phyloP scores from a whole-genome alignment of 441 rosid species.

The Pelargonium cotyledonis region DNA sequence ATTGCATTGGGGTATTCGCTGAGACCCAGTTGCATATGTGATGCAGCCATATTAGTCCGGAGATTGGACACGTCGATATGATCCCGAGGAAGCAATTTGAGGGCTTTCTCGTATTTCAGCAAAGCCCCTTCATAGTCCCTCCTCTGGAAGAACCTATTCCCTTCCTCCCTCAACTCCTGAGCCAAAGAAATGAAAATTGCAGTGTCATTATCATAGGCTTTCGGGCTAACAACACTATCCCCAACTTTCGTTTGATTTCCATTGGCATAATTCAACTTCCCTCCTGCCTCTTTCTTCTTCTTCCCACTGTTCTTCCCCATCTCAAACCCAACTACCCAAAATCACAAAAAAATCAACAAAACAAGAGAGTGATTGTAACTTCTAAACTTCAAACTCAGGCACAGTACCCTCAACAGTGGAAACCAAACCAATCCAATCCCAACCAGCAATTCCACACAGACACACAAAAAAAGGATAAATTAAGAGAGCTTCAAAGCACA shows the following conservation, averaged over 20 bases:
- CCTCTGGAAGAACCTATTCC: constrained; percentile 55
- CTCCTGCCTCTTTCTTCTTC: constrained; percentile 31
- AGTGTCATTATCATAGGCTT: constrained; percentile 33
- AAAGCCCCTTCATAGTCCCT: constrained; percentile 52
- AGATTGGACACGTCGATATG: constrained; percentile 48
- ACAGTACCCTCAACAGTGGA: constrained; percentile 10
- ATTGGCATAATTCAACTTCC: constrained; percentile 16
- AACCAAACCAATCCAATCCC: constrained; percentile 22
- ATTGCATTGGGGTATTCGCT: constrained; percentile 51
- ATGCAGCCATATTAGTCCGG: constrained; percentile 54
- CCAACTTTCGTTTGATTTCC: constrained; percentile 30
- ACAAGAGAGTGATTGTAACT: background rate
- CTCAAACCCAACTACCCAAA: constrained; percentile 21
- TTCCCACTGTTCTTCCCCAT: constrained; percentile 48
- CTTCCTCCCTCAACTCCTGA: constrained; percentile 52
- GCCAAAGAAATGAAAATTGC: constrained; percentile 39
- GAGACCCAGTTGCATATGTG: constrained; percentile 61
- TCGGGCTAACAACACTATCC: constrained; percentile 19
- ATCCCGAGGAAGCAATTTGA: constrained; percentile 47
- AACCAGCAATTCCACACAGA: constrained; percentile 9
- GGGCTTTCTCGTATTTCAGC: constrained; percentile 51
- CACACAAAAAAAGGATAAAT: constrained; percentile 1
- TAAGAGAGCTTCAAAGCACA: constrained; percentile 13
- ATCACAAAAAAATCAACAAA: background rate
- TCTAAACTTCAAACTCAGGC: constrained; percentile 8